Evolutionary conservation across 2,329 filamentous ascomycete species (phyloP), one percentile per base, ranked within the genome.

Genomic region (Bipolaris oryzae): DNA sequence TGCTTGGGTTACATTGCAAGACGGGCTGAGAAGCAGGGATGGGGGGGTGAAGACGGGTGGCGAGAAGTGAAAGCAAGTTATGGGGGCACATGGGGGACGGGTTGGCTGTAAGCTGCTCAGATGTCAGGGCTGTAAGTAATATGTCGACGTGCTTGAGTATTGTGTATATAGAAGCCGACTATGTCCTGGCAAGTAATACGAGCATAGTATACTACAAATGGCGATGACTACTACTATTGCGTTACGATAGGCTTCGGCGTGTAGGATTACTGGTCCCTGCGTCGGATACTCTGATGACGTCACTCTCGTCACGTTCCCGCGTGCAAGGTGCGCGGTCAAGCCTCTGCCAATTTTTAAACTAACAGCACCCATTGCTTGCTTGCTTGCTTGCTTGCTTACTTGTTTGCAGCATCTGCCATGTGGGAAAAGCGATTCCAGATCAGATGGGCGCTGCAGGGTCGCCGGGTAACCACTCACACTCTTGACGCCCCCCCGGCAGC

Each of bases 201-300:
- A 31, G 13, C 10, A 31, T 31, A 13, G 28, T 31, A 31, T 31
- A 31, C 28, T 11, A 31, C 28, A 31, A 31, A 31, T 13, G 10
- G 28, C 10, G 10, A 31, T 31, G 28, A 31, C 28, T 31, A 5
- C 9, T 31, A 31, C 28, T 31, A 5, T 13, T 31, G 28, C 28
- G 28, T 31, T 4, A 2, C 28, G 10, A 31, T 31, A 11, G 28
- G 10, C 20, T 25, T 41, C 6, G 7, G 39, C 7, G 38, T 23
- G 53, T 20, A 33, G 46, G 35, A 48, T 37, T 38, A 43, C 53
- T 28, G 54, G 61, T 53, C 60, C 58, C 60, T 66, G 62, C 63
- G 59, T 39, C 55, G 54, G 50, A 46, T 28, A 44, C 52, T 44
- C 10, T 18, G 37, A 34, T 65, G 64, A 67, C 66, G 60, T 66